These are phyloP conservation scores for Paramecium bursaria DNA, from an alignment of 73 alveolate species.

Conservation along the genomic window DNA sequence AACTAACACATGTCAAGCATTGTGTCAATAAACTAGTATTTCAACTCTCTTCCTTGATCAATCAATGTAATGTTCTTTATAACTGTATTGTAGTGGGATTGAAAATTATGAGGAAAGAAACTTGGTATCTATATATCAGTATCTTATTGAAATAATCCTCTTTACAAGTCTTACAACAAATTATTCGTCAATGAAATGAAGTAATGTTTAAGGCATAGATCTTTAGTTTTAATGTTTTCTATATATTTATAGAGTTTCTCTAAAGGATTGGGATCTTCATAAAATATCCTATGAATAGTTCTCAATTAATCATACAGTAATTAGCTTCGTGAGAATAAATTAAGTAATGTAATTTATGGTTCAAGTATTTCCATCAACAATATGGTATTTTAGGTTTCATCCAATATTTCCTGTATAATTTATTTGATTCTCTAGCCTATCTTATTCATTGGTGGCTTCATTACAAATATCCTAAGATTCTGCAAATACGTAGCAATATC, in stretches of 20 bases:
- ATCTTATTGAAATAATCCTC: background rate
- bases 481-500: background rate
- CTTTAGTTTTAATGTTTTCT: background rate
- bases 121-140: too few species aligned
- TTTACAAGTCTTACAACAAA: background rate
- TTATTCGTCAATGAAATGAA: background rate
- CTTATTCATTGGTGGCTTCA: background rate
- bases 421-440: background rate
- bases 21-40: too few species aligned
- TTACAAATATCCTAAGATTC: too few species aligned
- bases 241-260: background rate
- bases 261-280: background rate
- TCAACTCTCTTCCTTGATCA: too few species aligned
- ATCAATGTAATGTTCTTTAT: too few species aligned
- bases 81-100: too few species aligned
- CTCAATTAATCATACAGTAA: too few species aligned
- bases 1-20: too few species aligned
- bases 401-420: background rate
- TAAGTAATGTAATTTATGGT: background rate
- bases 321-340: background rate
- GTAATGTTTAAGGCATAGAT: background rate
- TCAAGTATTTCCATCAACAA: background rate
- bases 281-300: too few species aligned
- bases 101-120: too few species aligned
- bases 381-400: background rate